These are phyloP conservation scores for Ustilago loliicola DNA, from an alignment of 1,284 basidiomycete genomes.

Conservation along the genomic window DNA sequence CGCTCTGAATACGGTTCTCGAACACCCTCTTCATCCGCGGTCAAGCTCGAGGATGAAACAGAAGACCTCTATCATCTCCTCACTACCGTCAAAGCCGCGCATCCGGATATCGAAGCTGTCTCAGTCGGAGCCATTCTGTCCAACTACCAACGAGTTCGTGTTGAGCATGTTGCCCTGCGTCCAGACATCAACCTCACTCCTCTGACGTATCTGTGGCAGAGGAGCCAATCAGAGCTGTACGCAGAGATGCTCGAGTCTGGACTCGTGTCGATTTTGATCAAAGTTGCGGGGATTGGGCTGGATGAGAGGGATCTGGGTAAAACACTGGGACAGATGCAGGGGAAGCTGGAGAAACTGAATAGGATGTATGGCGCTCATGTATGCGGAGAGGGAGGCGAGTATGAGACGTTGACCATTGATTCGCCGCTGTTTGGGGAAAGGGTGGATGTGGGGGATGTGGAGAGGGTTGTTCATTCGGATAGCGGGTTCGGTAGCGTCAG, in stretches of 20 bases:
- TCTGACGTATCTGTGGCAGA: conserved; percentile 93
- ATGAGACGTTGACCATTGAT: conserved; percentile 92
- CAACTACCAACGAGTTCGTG: conserved; percentile 94
- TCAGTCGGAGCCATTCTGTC: conserved; percentile 97
- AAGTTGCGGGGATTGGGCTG: conserved; percentile 94
- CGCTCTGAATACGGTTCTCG: conserved; percentile 84
- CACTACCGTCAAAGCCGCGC: conserved; percentile 76
- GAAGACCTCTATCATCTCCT: conserved; percentile 91
- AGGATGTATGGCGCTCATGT: conserved; percentile 88
- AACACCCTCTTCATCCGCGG: conserved; percentile 63
- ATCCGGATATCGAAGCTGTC: conserved; percentile 88
- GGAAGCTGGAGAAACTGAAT: conserved; percentile 81
- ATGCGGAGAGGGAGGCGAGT: conserved; percentile 98
- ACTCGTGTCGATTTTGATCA: conserved; percentile 88
- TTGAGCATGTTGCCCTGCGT: conserved; percentile 84
- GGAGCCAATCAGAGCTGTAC: conserved; percentile 85
- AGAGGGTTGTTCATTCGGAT: conserved; percentile 64
- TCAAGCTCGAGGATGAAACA: conserved; percentile 81
- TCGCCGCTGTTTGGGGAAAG: conserved; percentile 87
- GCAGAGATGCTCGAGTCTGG: conserved; percentile 86
- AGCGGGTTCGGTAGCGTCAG: conserved; percentile 63
- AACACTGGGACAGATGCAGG: conserved; percentile 81
- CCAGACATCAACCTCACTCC: conserved; percentile 81
- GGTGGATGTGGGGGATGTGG: conserved; percentile 74
- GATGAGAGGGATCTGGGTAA: conserved; percentile 82